Evolutionary conservation across 345 rosid species (phyloP).

Genomic region (Linum usitatissimum): DNA sequence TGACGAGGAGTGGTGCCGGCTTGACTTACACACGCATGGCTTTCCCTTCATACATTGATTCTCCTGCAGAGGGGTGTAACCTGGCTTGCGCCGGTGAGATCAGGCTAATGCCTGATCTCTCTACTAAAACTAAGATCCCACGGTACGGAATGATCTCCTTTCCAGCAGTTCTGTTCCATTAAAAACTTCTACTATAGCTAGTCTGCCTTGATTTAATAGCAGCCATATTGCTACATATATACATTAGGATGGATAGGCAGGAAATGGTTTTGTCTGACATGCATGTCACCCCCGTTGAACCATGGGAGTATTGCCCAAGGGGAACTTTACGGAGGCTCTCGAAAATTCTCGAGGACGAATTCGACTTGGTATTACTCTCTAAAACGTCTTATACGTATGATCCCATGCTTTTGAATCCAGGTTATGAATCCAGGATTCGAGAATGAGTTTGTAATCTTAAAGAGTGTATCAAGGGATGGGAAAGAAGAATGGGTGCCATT

Average conservation of each 20-base stretch:
- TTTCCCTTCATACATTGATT: conserved; percentile 67
- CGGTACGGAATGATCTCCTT: conserved; percentile 32
- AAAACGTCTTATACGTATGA: background rate
- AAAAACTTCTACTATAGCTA: background rate
- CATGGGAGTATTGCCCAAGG: conserved; percentile 97
- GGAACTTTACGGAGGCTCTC: conserved; percentile 61
- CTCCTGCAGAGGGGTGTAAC: conserved; percentile 66
- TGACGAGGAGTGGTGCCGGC: conserved; percentile 66
- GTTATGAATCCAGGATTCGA: conserved; percentile 96
- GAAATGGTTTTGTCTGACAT: conserved; percentile 94
- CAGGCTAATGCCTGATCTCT: conserved; percentile 78
- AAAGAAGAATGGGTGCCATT: conserved; percentile 78
- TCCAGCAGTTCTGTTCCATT: no score
- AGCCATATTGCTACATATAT: background rate
- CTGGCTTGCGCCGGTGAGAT: conserved; percentile 79
- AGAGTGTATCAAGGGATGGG: conserved; percentile 59
- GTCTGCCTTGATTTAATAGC: conserved; percentile 1
- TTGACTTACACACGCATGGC: conserved; percentile 76
- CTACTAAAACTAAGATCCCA: conserved; percentile 58
- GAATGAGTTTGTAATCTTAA: conserved; percentile 77
- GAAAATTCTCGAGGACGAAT: conserved; percentile 67
- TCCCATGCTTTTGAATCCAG: conserved; percentile 23
- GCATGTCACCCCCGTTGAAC: conserved; percentile 67
- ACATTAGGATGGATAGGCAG: conserved; percentile 51
- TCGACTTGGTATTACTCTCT: conserved; percentile 44